phyloP scores from a whole-genome alignment of 257 asterid genomes.

The Gentiana dahurica region DNA sequence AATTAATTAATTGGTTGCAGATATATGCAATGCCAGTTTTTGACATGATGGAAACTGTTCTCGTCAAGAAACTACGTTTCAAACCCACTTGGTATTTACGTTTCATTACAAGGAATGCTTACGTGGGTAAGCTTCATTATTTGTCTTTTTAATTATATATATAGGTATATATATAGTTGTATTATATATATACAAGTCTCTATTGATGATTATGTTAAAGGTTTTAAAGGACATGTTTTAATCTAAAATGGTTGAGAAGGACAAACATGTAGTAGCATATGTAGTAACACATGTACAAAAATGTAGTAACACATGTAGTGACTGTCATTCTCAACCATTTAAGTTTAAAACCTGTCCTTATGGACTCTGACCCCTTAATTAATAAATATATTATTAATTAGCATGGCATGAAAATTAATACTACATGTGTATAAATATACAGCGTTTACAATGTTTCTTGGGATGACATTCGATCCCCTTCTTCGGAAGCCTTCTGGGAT shows the following conservation, averaged over 20 bases:
- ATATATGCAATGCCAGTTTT: constrained; percentile 41
- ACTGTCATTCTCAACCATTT: too few species aligned
- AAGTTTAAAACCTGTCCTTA: too few species aligned
- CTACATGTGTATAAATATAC: background rate
- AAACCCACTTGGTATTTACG: constrained; percentile 44
- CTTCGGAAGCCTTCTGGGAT: constrained; percentile 82
- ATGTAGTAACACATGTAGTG: too few species aligned
- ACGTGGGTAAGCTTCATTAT: constrained; percentile 36
- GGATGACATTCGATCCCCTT: constrained; percentile 70
- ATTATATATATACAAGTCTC: background rate
- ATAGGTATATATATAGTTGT: background rate
- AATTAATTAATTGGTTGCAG: constrained; percentile 11
- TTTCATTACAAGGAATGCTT: constrained; percentile 28
- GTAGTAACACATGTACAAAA: too few species aligned
- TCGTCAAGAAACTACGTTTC: constrained; percentile 33
- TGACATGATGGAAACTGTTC: constrained; percentile 48
- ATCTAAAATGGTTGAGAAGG: too few species aligned
- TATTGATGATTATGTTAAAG: too few species aligned
- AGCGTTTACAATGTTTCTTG: constrained; percentile 57
- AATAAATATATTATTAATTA: background rate
- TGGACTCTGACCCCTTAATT: too few species aligned
- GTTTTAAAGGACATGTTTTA: too few species aligned
- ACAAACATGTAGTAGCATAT: too few species aligned
- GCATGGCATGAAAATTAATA: background rate
- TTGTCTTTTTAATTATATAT: background rate